Conservation (phyloP, 306 rosid species). For the Cicer judaicum region DNA sequence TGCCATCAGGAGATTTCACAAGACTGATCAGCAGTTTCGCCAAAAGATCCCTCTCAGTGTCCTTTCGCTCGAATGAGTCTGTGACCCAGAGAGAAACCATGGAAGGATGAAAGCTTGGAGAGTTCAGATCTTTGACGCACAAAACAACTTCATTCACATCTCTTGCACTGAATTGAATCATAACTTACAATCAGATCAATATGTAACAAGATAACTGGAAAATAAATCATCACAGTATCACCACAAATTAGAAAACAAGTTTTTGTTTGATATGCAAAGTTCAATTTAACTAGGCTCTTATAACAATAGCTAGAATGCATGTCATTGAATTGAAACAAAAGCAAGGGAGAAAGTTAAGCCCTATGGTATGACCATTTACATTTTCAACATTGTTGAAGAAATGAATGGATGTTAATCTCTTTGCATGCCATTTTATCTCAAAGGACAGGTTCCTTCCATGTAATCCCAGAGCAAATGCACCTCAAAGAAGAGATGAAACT, state of each 20-base stretch:
- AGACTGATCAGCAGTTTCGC: slow-evolving; percentile 71
- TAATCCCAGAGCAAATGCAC: no score
- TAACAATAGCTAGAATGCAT: background rate
- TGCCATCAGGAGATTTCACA: slow-evolving; percentile 56
- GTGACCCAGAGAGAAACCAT: slow-evolving; percentile 85
- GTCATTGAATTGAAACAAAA: slow-evolving; percentile 19
- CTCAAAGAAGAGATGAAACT: background rate
- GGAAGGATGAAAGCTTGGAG: slow-evolving; percentile 83
- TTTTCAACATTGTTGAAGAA: background rate
- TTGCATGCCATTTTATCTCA: background rate
- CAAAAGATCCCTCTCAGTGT: slow-evolving; percentile 72
- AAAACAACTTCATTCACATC: slow-evolving; percentile 76
- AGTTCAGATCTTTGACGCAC: slow-evolving; percentile 75
- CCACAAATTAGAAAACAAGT: slow-evolving; percentile 5
- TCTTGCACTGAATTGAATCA: slow-evolving; percentile 68
- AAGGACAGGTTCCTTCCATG: background rate
- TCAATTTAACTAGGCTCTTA: background rate
- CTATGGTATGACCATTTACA: slow-evolving; percentile 24
- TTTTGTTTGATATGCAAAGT: background rate
- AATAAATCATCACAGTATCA: background rate
- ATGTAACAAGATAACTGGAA: slow-evolving; percentile 7
- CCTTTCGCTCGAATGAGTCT: slow-evolving; percentile 87
- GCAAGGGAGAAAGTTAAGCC: background rate
- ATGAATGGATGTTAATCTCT: background rate
- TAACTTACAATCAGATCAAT: slow-evolving; percentile 31